Base-by-base conservation (phyloP, 2,329 filamentous ascomycete species). In the Sporothrix luriei region DNA sequence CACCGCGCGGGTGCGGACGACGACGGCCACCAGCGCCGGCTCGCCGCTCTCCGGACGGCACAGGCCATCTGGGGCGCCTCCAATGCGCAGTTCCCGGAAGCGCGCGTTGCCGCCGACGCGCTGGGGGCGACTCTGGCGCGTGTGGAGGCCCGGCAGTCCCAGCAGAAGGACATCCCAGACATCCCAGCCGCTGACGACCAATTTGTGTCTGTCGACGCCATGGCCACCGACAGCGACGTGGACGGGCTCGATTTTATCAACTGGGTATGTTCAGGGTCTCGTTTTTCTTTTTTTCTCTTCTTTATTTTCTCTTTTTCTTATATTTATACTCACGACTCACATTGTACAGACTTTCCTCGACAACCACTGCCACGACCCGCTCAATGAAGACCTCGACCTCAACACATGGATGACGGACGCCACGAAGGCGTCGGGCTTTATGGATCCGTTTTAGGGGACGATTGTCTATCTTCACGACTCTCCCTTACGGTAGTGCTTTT, bases 141-240 rank as follows among this genome's bases (percentile, higher is more conserved):
- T 19, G 29, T 61, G 24, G 52, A 51, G 21, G 51, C 51, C 5
- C 29, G 46, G 26, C 16, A 24, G 33, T 4, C 33, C 16, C 19
- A 4, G 21, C 24, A 29, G 24, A 19, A 16, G 24, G 24, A 55
- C 52, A 14, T 3, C 40, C 40, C 11, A 16, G 24, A 55, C 52
- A 14, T 3, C 40, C 40, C 11, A 16, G 40, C 13, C 40, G 11
- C 11, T 5, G 40, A 16, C 40, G 3, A 11, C 40, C 40, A 43
- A 4, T 13, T 43, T 11, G 33, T 33, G 33, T 33, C 33, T 33
- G 33, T 33, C 33, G 33, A 33, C 33, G 33, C 33, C 33, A 6
- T 33, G 33, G 9, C 33, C 68, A 69, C 70, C 21, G 26, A 65
- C 54, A 71, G 62, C 46, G 66, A 69, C 14, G 70, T 71, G 26